These are phyloP conservation scores for Prunus kanzakura DNA, from an alignment of 306 rosid genomes.

Conservation along the genomic window DNA sequence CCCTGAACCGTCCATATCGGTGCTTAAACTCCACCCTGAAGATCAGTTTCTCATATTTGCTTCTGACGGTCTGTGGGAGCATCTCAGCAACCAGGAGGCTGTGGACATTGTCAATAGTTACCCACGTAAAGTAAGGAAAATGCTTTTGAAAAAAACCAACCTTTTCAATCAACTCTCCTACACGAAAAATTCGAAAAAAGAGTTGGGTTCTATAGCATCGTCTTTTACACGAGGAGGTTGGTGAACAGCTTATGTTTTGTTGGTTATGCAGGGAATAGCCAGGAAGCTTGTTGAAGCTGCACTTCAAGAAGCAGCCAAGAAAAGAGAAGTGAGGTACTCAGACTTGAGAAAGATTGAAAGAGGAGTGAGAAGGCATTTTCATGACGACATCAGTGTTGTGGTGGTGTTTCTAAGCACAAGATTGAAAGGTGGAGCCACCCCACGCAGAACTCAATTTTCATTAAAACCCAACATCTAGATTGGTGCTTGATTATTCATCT, in stretches of 20 bases:
- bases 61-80: conserved; percentile 94
- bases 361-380: conserved; percentile 84
- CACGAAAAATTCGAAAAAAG: not conserved
- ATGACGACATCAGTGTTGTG: conserved; percentile 74
- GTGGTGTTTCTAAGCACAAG: conserved; percentile 62
- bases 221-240: not conserved
- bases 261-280: conserved; percentile 59
- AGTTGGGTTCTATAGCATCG: not conserved
- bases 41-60: conserved; percentile 79
- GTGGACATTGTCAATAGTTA: conserved; percentile 59
- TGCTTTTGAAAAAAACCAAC: not conserved
- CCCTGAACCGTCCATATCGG: conserved; percentile 58
- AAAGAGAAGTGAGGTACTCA: conserved; percentile 70
- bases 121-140: conserved; percentile 52
- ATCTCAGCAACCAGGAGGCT: conserved; percentile 72
- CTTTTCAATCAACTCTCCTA: not conserved
- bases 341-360: conserved; percentile 70
- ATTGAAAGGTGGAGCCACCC: conserved; percentile 32
- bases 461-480: conserved; percentile 47
- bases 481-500: not conserved
- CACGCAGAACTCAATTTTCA: conserved; percentile 48
- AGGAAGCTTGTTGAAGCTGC: conserved; percentile 69
- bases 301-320: conserved; percentile 79
- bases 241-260: not conserved
- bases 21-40: conserved; percentile 49